Evolutionary conservation across 2,329 filamentous ascomycete species (phyloP).

Genomic region (Calonectria hongkongensis): DNA sequence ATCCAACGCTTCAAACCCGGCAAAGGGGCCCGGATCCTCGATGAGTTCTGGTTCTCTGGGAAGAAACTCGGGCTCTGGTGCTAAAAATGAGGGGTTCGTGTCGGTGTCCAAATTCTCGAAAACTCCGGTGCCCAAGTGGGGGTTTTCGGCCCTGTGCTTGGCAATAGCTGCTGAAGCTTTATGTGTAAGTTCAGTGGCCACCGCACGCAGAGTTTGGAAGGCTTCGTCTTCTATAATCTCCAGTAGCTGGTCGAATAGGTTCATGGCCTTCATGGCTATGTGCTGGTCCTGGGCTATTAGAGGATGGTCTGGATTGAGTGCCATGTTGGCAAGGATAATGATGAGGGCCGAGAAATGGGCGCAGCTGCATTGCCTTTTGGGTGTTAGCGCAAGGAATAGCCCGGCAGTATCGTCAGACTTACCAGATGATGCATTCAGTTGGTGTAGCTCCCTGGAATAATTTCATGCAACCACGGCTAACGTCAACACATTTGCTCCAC

Average conservation of each 20-base stretch:
- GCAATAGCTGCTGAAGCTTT: slow-evolving; percentile 46
- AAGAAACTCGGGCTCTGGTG: slow-evolving; percentile 5
- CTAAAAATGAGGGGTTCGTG: slow-evolving; percentile 5
- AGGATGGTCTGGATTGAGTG: slow-evolving; percentile 54
- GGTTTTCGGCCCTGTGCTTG: slow-evolving; percentile 27
- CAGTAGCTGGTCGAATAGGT: slow-evolving; percentile 54
- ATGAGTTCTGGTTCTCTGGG: background rate
- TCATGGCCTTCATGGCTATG: slow-evolving; percentile 53
- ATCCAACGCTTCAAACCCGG: slow-evolving; percentile 5
- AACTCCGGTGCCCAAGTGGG: background rate
- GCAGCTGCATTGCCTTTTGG: slow-evolving; percentile 54
- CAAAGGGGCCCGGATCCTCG: slow-evolving; percentile 29
- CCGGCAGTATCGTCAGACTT: background rate
- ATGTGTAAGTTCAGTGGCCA: slow-evolving; percentile 48
- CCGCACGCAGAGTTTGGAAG: slow-evolving; percentile 40
- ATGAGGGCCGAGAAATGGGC: slow-evolving; percentile 59
- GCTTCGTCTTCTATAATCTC: slow-evolving; percentile 44
- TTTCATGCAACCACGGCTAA: slow-evolving; percentile 59
- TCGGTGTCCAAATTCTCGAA: slow-evolving; percentile 24
- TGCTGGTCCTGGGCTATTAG: slow-evolving; percentile 54
- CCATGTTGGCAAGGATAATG: slow-evolving; percentile 59
- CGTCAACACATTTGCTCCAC: slow-evolving; percentile 59
- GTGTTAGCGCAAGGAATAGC: slow-evolving; percentile 2
- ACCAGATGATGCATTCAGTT: slow-evolving; percentile 60
- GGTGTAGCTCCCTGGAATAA: slow-evolving; percentile 56